Evolutionary conservation across 306 rosid genomes (phyloP), one percentile per base, ranked within the genome.

Genomic region (Morella rubra): DNA sequence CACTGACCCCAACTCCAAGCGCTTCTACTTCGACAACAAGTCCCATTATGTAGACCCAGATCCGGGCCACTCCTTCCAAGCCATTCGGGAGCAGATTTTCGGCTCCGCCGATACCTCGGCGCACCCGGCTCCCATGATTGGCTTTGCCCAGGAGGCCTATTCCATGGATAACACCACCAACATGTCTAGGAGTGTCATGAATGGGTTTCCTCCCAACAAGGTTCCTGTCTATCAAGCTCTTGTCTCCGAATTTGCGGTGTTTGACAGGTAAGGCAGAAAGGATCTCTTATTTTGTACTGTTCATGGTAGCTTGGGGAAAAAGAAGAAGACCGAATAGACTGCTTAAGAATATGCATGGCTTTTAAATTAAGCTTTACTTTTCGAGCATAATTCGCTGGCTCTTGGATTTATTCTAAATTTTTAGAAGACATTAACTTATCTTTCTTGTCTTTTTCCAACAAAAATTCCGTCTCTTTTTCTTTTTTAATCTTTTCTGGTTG

Each of bases 51-150:
- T 92, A 22, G 97, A 92, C 82, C 90, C 98, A 7, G 97, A 94
- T 56, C 98, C 98, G 0, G 98, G 97, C 0, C 98, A 94, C 85
- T 92, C 97, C 0, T 94, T 94, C 27, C 93, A 92, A 45, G 98
- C 96, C 56, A 90, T 94, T 1, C 44, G 93, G 2, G 91, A 92
- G 71, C 98, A 94, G 77, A 86, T 92, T 40, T 94, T 92, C 76
- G 96, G 98, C 59, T 87, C 96, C 9, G 24, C 73, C 0, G 72
- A 85, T 45, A 49, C 82, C 19, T 83, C 87, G 0, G 77, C 85
- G 0, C 19, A 85, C 47, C 91, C 90, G 13, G 82, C 96, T 6
- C 96, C 91, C 5, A 94, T 94, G 98, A 91, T 87, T 54, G 97
- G 97, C 1, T 94, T 94, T 55, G 98, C 85, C 0, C 97, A 94